Base-by-base conservation (phyloP, 1,284 basidiomycete genomes). In the Fomitopsis pinicola region DNA sequence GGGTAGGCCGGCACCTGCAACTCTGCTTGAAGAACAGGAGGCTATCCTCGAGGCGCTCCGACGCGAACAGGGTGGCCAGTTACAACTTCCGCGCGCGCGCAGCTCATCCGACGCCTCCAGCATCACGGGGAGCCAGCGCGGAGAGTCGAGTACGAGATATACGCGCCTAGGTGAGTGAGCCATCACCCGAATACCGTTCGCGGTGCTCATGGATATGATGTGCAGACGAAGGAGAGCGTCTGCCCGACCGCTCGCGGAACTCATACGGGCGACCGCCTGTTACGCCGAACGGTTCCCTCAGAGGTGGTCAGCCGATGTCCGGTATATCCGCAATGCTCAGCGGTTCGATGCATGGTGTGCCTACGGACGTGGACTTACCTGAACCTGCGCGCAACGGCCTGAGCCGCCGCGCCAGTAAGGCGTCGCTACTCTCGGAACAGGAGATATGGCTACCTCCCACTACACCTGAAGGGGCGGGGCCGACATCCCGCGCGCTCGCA, bases 11-110 rank as follows among this genome's bases (percentile, higher is more conserved):
- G 64, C 63, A 60, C 59, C 59, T 45, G 66, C 63, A 38, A 62
- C 57, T 12, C 50, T 71, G 52, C 62, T 66, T 42, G 61, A 64
- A 62, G 69, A 73, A 61, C 75, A 76, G 65, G 69, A 74, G 57
- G 71, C 67, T 17, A 71, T 75, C 53, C 64, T 72, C 62, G 70
- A 73, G 46, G 66, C 63, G 54, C 69, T 74, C 36, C 64, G 73
- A 66, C 66, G 66, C 62, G 59, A 62, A 62, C 61, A 50, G 59
- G 64, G 53, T 33, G 61, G 40, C 54, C 64, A 33, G 59, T 59
- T 55, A 17, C 65, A 59, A 58, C 45, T n/a, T 38, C 38, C 44
- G 2, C 33, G 42, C 40, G 22, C 28, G 9, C 45, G 52, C 17
- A 54, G 52, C 35, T 36, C 33, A 35, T 54, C 58, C 33, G 59